These are phyloP conservation scores for Pelargonium cotyledonis DNA, from an alignment of 441 rosid genomes.

Conservation along the genomic window DNA sequence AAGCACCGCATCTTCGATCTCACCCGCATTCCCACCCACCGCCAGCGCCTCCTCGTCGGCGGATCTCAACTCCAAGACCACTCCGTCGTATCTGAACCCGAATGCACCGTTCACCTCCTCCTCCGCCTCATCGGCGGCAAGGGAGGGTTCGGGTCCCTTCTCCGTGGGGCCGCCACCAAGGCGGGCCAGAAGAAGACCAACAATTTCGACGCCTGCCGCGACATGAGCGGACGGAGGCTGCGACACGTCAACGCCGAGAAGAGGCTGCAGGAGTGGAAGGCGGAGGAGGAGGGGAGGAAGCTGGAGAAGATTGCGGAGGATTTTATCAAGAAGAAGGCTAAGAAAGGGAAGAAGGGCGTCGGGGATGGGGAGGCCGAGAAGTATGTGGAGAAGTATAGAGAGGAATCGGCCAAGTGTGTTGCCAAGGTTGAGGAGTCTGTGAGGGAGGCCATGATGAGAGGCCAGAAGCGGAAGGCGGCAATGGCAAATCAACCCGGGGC, in stretches of 20 bases:
- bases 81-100: constrained; percentile 33
- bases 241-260: constrained; percentile 94
- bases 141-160: constrained; percentile 90
- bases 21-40: constrained; percentile 51
- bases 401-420: constrained; percentile 74
- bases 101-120: constrained; percentile 54
- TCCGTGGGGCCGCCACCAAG: constrained; percentile 89
- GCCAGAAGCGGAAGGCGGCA: constrained; percentile 35
- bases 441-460: constrained; percentile 47
- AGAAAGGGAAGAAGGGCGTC: constrained; percentile 59
- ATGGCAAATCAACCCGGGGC: constrained; percentile 27
- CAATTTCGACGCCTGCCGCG: constrained; percentile 92
- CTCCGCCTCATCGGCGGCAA: constrained; percentile 78
- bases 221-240: constrained; percentile 92
- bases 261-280: constrained; percentile 88
- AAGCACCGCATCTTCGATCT: constrained; percentile 53
- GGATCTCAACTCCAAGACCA: constrained; percentile 48
- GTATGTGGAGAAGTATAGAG: constrained; percentile 68
- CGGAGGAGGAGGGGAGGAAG: constrained; percentile 73
- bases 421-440: constrained; percentile 73
- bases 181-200: constrained; percentile 96
- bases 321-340: constrained; percentile 66
- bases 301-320: constrained; percentile 77
- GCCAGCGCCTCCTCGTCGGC: constrained; percentile 53
- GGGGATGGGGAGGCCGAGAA: constrained; percentile 72